Evolutionary conservation across 1,284 basidiomycete genomes (phyloP).

Genomic region (Trichosporon ovoides): DNA sequence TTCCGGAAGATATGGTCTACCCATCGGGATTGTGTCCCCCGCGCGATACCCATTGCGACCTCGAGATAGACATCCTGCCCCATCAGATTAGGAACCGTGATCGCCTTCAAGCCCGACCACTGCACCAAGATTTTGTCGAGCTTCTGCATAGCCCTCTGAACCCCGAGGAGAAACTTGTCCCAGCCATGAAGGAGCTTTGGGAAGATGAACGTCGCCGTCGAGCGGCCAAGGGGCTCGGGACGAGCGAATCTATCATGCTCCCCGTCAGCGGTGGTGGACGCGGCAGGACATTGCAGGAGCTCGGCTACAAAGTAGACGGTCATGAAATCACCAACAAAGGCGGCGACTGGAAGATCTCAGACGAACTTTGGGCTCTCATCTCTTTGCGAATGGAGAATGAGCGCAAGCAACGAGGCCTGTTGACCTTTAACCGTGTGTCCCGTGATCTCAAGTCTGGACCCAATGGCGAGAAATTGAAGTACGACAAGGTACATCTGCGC

Average conservation of each 20-base stretch:
- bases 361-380: constrained; percentile 42
- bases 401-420: constrained; percentile 45
- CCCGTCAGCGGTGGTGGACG: constrained; percentile 43
- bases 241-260: constrained; percentile 40
- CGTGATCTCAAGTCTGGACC: constrained; percentile 24
- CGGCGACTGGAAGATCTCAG: constrained; percentile 46
- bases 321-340: constrained; percentile 34
- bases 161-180: constrained; percentile 70
- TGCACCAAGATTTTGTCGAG: constrained; percentile 69
- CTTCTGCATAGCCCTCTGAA: constrained; percentile 53
- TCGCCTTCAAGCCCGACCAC: constrained; percentile 59
- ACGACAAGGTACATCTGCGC: constrained; percentile 49
- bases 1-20: constrained; percentile 37
- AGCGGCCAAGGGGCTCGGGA: constrained; percentile 54
- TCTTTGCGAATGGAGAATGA: constrained; percentile 41
- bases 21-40: constrained; percentile 52
- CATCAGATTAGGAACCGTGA: constrained; percentile 81
- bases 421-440: constrained; percentile 39
- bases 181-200: constrained; percentile 88
- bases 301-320: constrained; percentile 37
- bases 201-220: constrained; percentile 80
- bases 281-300: constrained; percentile 35
- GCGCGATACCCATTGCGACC: constrained; percentile 62
- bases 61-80: constrained; percentile 79
- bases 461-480: constrained; percentile 39